These are phyloP conservation scores for Clonostachys rosea DNA, from an alignment of 2,329 filamentous ascomycete species.

Conservation along the genomic window DNA sequence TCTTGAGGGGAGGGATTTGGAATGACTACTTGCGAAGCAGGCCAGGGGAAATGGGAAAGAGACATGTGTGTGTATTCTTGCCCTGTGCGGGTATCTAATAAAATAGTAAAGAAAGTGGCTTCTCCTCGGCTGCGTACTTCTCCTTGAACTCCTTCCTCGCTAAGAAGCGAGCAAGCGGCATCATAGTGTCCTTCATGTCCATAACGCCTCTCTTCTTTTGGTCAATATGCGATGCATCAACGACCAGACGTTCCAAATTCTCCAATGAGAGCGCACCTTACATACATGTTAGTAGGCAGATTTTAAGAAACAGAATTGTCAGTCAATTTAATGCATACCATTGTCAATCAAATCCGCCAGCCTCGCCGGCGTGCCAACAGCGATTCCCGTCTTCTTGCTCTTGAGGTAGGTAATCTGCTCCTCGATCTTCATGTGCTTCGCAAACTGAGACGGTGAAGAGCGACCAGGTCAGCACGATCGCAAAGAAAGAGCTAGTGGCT, in stretches of 20 bases:
- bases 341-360: slow-evolving; percentile 79
- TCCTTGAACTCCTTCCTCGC: slow-evolving; percentile 66
- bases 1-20: no score
- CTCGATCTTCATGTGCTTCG: slow-evolving; percentile 94
- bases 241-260: slow-evolving; percentile 71
- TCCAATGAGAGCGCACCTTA: slow-evolving; percentile 63
- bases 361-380: slow-evolving; percentile 83
- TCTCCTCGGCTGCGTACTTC: slow-evolving; percentile 57
- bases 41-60: no score
- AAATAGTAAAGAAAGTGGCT: slow-evolving; percentile 58
- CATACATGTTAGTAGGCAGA: no score
- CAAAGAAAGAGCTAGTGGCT: neutral
- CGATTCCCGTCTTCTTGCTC: slow-evolving; percentile 70
- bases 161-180: slow-evolving; percentile 74
- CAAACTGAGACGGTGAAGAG: slow-evolving; percentile 51
- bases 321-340: slow-evolving; percentile 41
- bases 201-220: slow-evolving; percentile 90
- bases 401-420: slow-evolving; percentile 78
- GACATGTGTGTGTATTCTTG: neutral
- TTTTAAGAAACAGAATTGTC: no score
- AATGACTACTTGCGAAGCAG: no score
- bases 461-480: slow-evolving; percentile 4
- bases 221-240: slow-evolving; percentile 91
- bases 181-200: slow-evolving; percentile 91
- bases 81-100: slow-evolving; percentile 39